Base-by-base conservation (phyloP, 345 rosid species). In the Orychophragmus violaceus region DNA sequence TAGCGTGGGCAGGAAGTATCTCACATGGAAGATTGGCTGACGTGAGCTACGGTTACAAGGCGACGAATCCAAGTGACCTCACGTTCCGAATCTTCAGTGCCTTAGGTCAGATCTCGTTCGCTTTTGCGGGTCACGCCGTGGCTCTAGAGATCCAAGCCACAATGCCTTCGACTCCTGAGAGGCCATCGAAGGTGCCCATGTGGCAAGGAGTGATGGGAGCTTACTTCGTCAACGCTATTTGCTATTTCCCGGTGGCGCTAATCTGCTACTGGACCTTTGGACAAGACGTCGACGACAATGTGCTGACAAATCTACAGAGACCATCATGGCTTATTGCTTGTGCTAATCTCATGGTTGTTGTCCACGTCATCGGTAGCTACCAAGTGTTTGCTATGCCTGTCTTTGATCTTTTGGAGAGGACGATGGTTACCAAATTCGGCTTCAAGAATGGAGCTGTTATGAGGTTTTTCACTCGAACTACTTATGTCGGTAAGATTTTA, bases 331-430 rank as follows among this genome's bases (percentile, higher is more conserved):
- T 93, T 64, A 93, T 93, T 25, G 94, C 97, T 35, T 71, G 91
- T 9, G 98, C 98, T 27, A 90, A 93, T 64, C 70, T 89, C n/a
- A 89, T 93, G 94, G 98, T 93, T 16, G 96, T 93, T 5, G 77
- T 93, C 48, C 97, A 93, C 70, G 98, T 90, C 76, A 88, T 85
- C 5, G 98, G 98, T 39, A 93, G 98, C 75, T 90, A 89, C 75
- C 97, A 89, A 90, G 99, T 94, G 53, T 90, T 69, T 70, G 97
- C 99, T 9, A 90, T 94, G 96, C 99, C 99, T 2, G 96, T 90
- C 37, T 94, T 94, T 60, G 87, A 72, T 68, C 44, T 87, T 77
- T 75, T 92, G 72, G 96, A 92, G 79, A 74, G 82, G 51, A 51
- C 78, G 64, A 78, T 85, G 88, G 41, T 73, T 8, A 87, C 78